Evolutionary conservation across 495 filamentous ascomycete species (phyloP), one percentile per base, ranked within the genome.

Genomic region (Penicillium macrosclerotiorum): DNA sequence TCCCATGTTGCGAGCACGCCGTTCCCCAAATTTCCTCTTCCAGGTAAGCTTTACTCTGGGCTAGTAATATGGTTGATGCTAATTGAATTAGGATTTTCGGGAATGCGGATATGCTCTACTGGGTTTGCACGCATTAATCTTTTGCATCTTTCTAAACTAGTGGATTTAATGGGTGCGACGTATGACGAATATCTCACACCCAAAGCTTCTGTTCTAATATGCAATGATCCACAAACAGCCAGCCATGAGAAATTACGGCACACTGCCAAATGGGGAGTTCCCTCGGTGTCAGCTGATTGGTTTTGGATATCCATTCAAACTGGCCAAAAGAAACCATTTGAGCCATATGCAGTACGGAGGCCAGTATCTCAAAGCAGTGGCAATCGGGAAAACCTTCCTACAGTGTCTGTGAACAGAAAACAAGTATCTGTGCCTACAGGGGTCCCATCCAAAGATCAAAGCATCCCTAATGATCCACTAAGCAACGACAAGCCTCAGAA

Each of bases 101-200:
- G 63, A 2, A 64, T 95, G 51, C 76, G 72, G 27, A 80, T 96
- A 31, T 88, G 82, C 62, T 88, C 89, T 1, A 90, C 90, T 7
- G 86, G 80, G 8, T 95, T 98, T 59, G 77, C 78, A 13, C 84
- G 85, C n/a, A 82, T 95, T 24, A 88, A 95, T 54, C 71, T 96
- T 14, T 71, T 91, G 34, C 94, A 97, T 57, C 70, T 93, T 27
- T 81, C 83, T 27, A 90, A 88, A 65, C 67, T 85, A 12, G 74
- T 95, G 18, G 68, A 72, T 18, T 72, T 95, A 35, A 77, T 95
- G 57, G 79, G 77, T 16, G 90, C 82, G 4, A 79, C 68, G 1
- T 96, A 91, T 59, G 82, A 86, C 23, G 88, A 95, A 53, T 77
- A 78, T 34, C 72, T 96, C 6, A 85, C 82, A 1, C 58, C 75